Evolutionary conservation across 163 green algal species (phyloP), one percentile per base, ranked within the genome.

Genomic region (Scenedesmus sp.): DNA sequence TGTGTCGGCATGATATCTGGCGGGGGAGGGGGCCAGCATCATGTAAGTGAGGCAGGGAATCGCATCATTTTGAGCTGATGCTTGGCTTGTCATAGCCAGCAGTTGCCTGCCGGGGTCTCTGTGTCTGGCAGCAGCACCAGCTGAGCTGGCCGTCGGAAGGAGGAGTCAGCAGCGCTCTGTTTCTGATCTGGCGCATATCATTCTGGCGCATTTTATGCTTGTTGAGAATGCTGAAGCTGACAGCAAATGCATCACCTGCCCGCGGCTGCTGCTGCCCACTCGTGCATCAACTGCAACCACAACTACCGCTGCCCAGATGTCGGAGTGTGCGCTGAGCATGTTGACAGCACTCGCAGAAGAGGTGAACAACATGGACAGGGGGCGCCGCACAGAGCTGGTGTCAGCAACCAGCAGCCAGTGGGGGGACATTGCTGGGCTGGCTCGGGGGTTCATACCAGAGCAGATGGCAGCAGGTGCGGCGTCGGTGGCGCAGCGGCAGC

Each of bases 271-370:
- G n/a, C 30, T 30, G 65, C n/a, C 44, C 72, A 7, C 4, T 42
- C 76, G 56, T 33, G 26, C 68, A 61, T 49, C 33, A 30, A 7
- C 22, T 5, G 59, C 3, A 1, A 16, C 59, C 30, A 3, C 65
- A 40, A 20, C 7, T 18, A 7, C 65, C 7, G 56, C 59, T 13
- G 5, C 59, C 24, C 78, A 91, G 79, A 89, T 91, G 81, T 42
- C 81, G 33, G 85, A 91, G 51, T 91, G 81, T 68, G 90, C 85
- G 6, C 81, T 93, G 26, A 70, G 42, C 65, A 93, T 93, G 90
- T 37, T 93, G 42, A 89, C 85, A 37, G 90, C 87, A 6, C 68
- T 93, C 30, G 59, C 49, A 42, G 76, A 88, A 20, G 90, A 93
- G 81, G 33, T 89, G 13, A 44, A 68, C 44, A 89, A 89, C 80